Percentiles rank a stretch among this genome's conserved stretches.
Conservation (phyloP, 805 yeast species). For the Nematodospora valgi region DNA sequence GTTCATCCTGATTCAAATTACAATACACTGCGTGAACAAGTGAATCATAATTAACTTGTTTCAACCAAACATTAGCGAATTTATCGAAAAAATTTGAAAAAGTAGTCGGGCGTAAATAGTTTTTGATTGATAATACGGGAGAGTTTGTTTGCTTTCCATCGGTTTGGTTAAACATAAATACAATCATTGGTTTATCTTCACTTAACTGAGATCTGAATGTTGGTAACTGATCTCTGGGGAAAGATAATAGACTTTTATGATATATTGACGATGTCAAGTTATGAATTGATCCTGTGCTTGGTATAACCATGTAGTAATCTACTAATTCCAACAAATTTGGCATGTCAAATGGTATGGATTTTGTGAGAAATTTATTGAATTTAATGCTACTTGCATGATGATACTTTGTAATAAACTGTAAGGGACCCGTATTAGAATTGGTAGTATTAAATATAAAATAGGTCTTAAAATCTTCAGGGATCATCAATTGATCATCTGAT, state of each 20-base stretch:
- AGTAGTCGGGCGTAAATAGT: conserved; percentile 14
- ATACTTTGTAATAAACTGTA: conserved; percentile 5
- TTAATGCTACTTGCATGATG: conserved; percentile 13
- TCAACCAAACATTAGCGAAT: conserved; percentile 41
- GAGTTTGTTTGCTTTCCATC: conserved; percentile 1
- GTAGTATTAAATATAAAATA: conserved; percentile 38
- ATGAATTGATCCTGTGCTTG: conserved; percentile 15
- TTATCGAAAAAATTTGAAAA: conserved; percentile 38
- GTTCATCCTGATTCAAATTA: conserved; percentile 23
- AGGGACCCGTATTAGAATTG: conserved; percentile 12
- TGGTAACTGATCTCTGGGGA: conserved; percentile 16
- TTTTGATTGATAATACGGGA: conserved; percentile 20
- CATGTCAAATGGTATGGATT: conserved; percentile 37
- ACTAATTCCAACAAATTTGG: conserved; percentile 31
- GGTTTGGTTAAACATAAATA: conserved; percentile 22
- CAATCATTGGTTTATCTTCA: conserved; percentile 32
- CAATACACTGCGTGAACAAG: conserved; percentile 44
- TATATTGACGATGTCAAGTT: conserved; percentile 11
- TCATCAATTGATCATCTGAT: conserved; percentile 1
- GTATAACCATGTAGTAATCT: conserved; percentile 39
- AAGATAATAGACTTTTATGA: conserved; percentile 10
- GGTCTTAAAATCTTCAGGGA: conserved; percentile 33
- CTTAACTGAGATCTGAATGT: conserved; percentile 22
- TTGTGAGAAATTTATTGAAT: conserved; percentile 18
- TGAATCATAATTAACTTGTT: conserved; percentile 24